These are phyloP conservation scores for Xylariaceae sp. DNA, from an alignment of 2,329 filamentous ascomycete genomes.

Conservation along the genomic window DNA sequence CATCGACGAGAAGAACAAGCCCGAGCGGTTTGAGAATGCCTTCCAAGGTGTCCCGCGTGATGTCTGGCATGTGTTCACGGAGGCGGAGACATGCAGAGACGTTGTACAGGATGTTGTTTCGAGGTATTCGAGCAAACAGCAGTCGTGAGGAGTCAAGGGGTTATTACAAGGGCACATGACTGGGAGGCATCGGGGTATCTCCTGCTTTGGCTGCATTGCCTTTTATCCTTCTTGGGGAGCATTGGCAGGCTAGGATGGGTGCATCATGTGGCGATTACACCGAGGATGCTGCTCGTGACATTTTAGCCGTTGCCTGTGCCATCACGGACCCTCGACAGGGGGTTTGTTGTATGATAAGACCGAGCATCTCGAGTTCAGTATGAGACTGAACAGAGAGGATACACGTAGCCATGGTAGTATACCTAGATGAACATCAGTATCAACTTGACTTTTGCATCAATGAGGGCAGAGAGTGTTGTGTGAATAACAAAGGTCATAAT, in stretches of 20 bases:
- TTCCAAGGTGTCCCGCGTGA: conserved; percentile 67
- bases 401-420: no score
- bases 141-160: not conserved
- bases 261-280: not conserved
- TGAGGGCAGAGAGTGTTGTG: not conserved
- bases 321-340: not conserved
- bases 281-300: not conserved
- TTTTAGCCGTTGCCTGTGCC: not conserved
- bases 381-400: not conserved
- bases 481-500: not conserved
- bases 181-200: not conserved
- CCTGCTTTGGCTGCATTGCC: not conserved
- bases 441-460: not conserved
- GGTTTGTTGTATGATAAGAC: not conserved
- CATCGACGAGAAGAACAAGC: conserved; percentile 68
- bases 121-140: conserved; percentile 1
- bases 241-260: not conserved
- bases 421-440: not conserved
- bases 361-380: not conserved
- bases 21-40: conserved; percentile 72
- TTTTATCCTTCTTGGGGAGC: not conserved
- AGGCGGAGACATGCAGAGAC: conserved; percentile 59
- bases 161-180: not conserved
- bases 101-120: conserved; percentile 34
- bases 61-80: conserved; percentile 78